Evolutionary conservation across 306 rosid genomes (phyloP), one percentile per base, ranked within the genome.

Genomic region (Fragaria iinumae): DNA sequence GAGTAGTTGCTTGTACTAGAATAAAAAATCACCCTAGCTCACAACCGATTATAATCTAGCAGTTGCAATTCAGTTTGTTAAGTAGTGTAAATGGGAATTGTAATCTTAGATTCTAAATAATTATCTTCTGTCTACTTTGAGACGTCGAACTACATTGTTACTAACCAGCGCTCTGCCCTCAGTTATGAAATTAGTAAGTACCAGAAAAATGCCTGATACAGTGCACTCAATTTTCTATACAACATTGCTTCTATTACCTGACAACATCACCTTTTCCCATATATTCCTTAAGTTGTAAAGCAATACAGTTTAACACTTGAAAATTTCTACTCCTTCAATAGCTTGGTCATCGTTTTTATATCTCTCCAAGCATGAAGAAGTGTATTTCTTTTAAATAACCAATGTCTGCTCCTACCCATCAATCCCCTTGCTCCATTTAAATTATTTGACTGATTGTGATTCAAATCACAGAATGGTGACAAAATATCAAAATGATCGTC

Each of bases 401-500:
- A 45, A n/a, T 25, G 14, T 48, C 36, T 74, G 27, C 43, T 38
- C 67, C 9, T 78, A 39, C 43, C 23, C 21, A 53, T 72, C 71
- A 39, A 4, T 47, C 6, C 55, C 2, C 21, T 62, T 60, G 57
- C 53, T 43, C 49, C 29, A 1, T 14, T 75, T 72, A 17, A 49
- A 36, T 66, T 63, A 20, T 11, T 41, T 60, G 72, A 39, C 66
- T 23, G 36, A 27, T 52, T 57, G 74, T 67, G 73, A 32, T 84
- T 81, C 56, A 65, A 72, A 78, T 83, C 82, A 79, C 91, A 92
- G 98, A 88, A 13, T 90, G 80, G 85, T 83, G 73, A 87, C 83
- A 2, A 88, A 82, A 81, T 80, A 83, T 81, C 87, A 67, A 73
- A 70, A 82, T 75, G 81, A 86, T 81, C 89, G 88, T 64, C 52